Percentiles rank a stretch among this genome's conserved stretches.
phyloP scores from a whole-genome alignment of 2,329 filamentous ascomycete genomes.

The Fusarium sp. region DNA sequence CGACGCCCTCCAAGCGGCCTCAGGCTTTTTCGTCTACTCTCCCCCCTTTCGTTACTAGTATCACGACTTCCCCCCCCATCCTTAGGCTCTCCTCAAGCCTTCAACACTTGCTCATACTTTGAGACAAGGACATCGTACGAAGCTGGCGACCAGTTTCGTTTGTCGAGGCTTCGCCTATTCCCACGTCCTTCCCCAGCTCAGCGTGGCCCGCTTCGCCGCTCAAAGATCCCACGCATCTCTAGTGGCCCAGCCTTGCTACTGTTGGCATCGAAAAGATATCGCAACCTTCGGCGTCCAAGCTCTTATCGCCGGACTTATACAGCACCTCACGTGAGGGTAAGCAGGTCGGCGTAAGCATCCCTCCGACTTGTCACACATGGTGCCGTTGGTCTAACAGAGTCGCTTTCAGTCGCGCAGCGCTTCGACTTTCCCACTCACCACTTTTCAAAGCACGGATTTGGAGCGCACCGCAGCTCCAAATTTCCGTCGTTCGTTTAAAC shows the following conservation, averaged over 20 bases:
- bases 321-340: constrained; percentile 33
- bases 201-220: constrained; percentile 13
- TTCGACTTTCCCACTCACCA: constrained; percentile 8
- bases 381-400: constrained; percentile 18
- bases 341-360: constrained; percentile 40
- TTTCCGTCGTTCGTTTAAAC: constrained; percentile 3
- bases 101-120: not conserved
- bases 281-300: not conserved
- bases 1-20: constrained; percentile 49
- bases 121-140: constrained; percentile 13
- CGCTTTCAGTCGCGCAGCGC: constrained; percentile 4
- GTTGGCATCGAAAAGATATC: constrained; percentile 16
- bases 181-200: constrained; percentile 12
- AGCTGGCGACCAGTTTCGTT: constrained; percentile 33
- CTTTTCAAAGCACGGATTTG: constrained; percentile 4
- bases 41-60: constrained; percentile 19
- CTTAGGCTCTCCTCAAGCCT: not conserved
- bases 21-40: constrained; percentile 45
- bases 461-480: constrained; percentile 16
- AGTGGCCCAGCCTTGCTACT: constrained; percentile 13
- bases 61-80: constrained; percentile 11
- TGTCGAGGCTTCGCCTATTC: constrained; percentile 32
- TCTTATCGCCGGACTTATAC: not conserved
- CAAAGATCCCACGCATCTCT: constrained; percentile 19
- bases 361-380: constrained; percentile 18